These are phyloP conservation scores for Exophiala xenobiotica DNA, from an alignment of 2,329 filamentous ascomycete species.

Conservation along the genomic window DNA sequence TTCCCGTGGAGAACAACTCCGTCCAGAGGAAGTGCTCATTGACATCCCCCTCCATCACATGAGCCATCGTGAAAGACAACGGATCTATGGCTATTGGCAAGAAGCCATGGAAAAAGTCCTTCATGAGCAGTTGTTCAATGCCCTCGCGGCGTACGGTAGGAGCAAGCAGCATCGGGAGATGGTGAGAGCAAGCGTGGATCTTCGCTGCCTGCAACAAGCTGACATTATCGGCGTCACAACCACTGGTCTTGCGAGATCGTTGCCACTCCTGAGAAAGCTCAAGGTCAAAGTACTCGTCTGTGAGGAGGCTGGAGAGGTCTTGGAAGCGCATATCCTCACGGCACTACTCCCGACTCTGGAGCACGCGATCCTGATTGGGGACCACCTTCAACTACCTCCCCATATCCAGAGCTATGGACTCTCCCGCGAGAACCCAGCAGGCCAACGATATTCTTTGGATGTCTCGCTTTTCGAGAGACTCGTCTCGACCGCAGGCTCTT, in stretches of 20 bases:
- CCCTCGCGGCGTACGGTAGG: background rate
- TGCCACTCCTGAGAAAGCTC: conserved; percentile 47
- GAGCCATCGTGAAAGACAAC: conserved; percentile 1
- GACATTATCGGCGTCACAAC: conserved; percentile 57
- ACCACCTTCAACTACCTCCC: conserved; percentile 46
- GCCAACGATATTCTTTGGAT: conserved; percentile 48
- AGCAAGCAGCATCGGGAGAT: background rate
- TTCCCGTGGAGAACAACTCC: background rate
- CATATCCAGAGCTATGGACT: conserved; percentile 41
- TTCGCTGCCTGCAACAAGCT: conserved; percentile 37
- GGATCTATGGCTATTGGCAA: background rate
- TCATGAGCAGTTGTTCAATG: background rate
- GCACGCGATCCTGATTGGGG: conserved; percentile 46
- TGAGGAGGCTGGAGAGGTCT: conserved; percentile 46
- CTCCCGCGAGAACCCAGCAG: conserved; percentile 35
- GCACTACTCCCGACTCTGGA: conserved; percentile 43
- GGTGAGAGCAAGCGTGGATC: conserved; percentile 3
- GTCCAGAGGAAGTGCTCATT: background rate
- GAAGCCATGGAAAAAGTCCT: background rate
- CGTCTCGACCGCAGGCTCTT: conserved; percentile 33
- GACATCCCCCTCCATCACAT: background rate
- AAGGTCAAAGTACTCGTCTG: conserved; percentile 42
- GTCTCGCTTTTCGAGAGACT: conserved; percentile 55
- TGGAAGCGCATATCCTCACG: conserved; percentile 44
- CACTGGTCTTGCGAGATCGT: conserved; percentile 49